These are phyloP conservation scores for Ascochyta pisi DNA, from an alignment of 2,329 filamentous ascomycete species.

Conservation along the genomic window DNA sequence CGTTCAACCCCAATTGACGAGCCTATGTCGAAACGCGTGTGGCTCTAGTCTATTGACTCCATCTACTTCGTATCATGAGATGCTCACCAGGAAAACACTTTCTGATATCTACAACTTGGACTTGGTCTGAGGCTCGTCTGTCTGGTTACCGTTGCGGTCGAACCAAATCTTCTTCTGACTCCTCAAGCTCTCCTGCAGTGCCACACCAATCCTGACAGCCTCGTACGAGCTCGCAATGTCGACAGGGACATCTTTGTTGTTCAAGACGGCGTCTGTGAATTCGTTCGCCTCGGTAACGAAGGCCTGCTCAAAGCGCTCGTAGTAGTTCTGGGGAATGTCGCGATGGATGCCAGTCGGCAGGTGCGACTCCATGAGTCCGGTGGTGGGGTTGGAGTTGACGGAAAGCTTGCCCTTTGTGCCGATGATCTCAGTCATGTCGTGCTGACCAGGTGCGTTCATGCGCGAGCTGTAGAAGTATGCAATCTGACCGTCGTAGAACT, in stretches of 20 bases:
- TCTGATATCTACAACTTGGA: constrained; percentile 45
- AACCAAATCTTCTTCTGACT: constrained; percentile 60
- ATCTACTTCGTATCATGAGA: background rate
- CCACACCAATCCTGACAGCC: constrained; percentile 66
- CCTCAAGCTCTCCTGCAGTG: constrained; percentile 54
- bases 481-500: constrained; percentile 69
- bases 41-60: constrained; percentile 7
- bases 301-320: constrained; percentile 67
- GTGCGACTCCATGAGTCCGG: constrained; percentile 63
- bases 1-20: background rate
- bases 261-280: constrained; percentile 66
- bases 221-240: constrained; percentile 64
- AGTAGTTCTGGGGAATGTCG: constrained; percentile 68
- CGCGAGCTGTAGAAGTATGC: constrained; percentile 69
- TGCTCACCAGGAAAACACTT: background rate
- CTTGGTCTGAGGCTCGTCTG: constrained; percentile 43
- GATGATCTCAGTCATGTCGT: constrained; percentile 72
- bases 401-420: constrained; percentile 69
- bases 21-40: background rate
- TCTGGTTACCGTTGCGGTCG: constrained; percentile 59
- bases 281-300: constrained; percentile 70
- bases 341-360: constrained; percentile 61
- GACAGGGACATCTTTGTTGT: constrained; percentile 63
- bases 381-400: constrained; percentile 65
- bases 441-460: constrained; percentile 73